Percentiles rank a stretch among this genome's conserved stretches.
phyloP scores from a whole-genome alignment of 768 basidiomycete genomes.

The Pleurotus citrinopileatus region DNA sequence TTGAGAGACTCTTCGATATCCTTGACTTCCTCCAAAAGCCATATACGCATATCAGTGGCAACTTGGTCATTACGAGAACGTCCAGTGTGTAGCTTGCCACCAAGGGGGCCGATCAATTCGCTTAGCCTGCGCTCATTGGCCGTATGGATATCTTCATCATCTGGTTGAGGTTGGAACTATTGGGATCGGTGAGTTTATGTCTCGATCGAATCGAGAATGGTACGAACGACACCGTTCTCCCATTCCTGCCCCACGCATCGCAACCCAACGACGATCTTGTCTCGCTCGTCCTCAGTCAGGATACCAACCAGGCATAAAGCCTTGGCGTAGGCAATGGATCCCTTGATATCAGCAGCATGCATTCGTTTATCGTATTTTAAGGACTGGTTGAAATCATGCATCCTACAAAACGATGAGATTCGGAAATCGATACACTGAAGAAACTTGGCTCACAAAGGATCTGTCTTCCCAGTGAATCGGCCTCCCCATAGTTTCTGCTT shows the following conservation, averaged over 20 bases:
- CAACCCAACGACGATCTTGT: slow-evolving; percentile 72
- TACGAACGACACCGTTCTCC: slow-evolving; percentile 69
- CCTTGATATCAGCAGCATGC: slow-evolving; percentile 87
- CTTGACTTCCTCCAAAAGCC: slow-evolving; percentile 80
- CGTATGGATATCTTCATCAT: slow-evolving; percentile 99
- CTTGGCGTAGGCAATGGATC: slow-evolving; percentile 96
- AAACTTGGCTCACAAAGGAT: slow-evolving; percentile 63
- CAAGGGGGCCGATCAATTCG: slow-evolving; percentile 89
- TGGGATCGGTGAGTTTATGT: neutral
- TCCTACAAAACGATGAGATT: slow-evolving; percentile 44
- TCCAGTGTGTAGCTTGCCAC: slow-evolving; percentile 96
- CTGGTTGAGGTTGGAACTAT: slow-evolving; percentile 75
- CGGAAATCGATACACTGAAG: slow-evolving; percentile 10
- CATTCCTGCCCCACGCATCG: slow-evolving; percentile 80
- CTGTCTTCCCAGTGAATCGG: slow-evolving; percentile 84
- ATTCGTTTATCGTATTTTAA: slow-evolving; percentile 93
- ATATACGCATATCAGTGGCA: slow-evolving; percentile 96
- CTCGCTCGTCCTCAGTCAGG: slow-evolving; percentile 72
- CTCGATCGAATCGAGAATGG: neutral
- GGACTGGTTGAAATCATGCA: slow-evolving; percentile 98
- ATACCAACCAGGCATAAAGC: slow-evolving; percentile 80
- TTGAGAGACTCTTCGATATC: slow-evolving; percentile 68
- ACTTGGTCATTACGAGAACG: slow-evolving; percentile 98
- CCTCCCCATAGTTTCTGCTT: slow-evolving; percentile 88
- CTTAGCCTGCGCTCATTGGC: slow-evolving; percentile 94